Base-by-base conservation (phyloP, 2,329 filamentous ascomycete species). In the Talaromyces funiculosus region DNA sequence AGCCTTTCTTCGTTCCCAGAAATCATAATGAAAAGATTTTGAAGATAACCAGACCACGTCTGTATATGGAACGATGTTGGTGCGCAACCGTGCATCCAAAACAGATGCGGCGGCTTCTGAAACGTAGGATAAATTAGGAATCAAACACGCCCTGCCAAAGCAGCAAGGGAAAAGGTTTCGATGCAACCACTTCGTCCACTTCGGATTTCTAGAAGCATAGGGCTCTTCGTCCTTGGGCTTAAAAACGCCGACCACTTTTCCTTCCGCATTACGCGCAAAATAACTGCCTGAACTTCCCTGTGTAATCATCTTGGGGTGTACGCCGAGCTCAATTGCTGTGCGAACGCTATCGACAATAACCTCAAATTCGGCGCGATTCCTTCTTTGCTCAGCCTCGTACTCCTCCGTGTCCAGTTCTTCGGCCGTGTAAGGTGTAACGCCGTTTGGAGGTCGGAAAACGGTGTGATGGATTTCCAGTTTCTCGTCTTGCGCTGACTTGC, bases 101-200 rank as follows among this genome's bases (percentile, higher is more conserved):
- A 96, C 91, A 73, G 97, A 99, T 37, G 94, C 94, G 18, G 94
- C 94, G 18, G 94, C 94, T 80, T 99, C 94, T 68, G 92, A 97
- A 67, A 99, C 91, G 72, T 99, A 99, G 59, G 92, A 97, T 54
- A 99, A 82, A 70, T 99, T 99, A 60, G 94, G 94, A 73, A 99
- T 99, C 58, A 99, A 84, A 70, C 92, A 97, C 49, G 93, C 92
- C 69, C 94, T 83, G 18, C 94, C 94, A 69, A 99, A 99, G 75
- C 90, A 97, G 78, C 95, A 99, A 8, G 94, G 94, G 68, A 99
- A 97, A 65, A 99, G 73, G 73, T 99, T 99, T 65, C 94, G 84
- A 75, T 99, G 94, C 78, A 99, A 92, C 94, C 94, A 99, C 77
- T 99, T 99, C 68, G 95, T 97, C 93, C 93, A 97, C 74, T 99